A percentile compares a stretch with the other conserved stretches of the same genome.
These are phyloP conservation scores for Bremia lactucae DNA, from an alignment of 352 stramenopile species.

Conservation along the genomic window DNA sequence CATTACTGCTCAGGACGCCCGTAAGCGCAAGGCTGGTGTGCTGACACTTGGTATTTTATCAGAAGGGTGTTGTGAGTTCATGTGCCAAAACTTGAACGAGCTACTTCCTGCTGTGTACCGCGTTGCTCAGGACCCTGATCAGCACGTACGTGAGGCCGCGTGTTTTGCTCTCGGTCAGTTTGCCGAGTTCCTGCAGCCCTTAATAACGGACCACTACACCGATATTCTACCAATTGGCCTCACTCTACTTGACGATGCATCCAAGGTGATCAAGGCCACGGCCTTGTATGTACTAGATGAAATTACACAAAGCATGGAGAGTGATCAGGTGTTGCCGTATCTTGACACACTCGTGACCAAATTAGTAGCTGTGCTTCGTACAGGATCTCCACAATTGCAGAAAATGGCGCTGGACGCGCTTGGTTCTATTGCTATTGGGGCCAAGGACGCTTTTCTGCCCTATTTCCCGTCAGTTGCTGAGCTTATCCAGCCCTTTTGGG, in stretches of 20 bases:
- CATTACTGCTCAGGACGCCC: slow-evolving; percentile 82
- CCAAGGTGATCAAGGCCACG: slow-evolving; percentile 90
- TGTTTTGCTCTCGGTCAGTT: slow-evolving; percentile 98
- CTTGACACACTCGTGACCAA: slow-evolving; percentile 93
- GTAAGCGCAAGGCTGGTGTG: slow-evolving; percentile 93
- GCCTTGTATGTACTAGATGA: slow-evolving; percentile 97
- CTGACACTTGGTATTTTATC: slow-evolving; percentile 94
- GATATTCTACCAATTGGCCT: slow-evolving; percentile 96
- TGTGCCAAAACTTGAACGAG: slow-evolving; percentile 90
- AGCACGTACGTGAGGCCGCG: slow-evolving; percentile 92
- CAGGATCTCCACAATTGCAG: slow-evolving; percentile 87
- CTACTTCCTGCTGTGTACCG: slow-evolving; percentile 89
- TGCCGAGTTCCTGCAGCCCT: slow-evolving; percentile 95
- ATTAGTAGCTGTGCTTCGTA: slow-evolving; percentile 89
- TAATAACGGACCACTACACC: slow-evolving; percentile 90
- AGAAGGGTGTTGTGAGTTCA: slow-evolving; percentile 92
- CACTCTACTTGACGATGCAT: slow-evolving; percentile 88
- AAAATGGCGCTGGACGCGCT: slow-evolving; percentile 96
- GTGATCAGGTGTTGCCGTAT: slow-evolving; percentile 89
- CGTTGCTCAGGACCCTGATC: slow-evolving; percentile 85
- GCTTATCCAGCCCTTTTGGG: slow-evolving; percentile 84
- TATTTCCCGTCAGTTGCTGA: slow-evolving; percentile 88
- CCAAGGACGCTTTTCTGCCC: slow-evolving; percentile 94
- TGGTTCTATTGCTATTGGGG: slow-evolving; percentile 92
- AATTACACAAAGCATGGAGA: slow-evolving; percentile 97